Percentiles rank a stretch among this genome's conserved stretches.
phyloP scores from a whole-genome alignment of 257 asterid genomes.

The Solanum tacnaense region DNA sequence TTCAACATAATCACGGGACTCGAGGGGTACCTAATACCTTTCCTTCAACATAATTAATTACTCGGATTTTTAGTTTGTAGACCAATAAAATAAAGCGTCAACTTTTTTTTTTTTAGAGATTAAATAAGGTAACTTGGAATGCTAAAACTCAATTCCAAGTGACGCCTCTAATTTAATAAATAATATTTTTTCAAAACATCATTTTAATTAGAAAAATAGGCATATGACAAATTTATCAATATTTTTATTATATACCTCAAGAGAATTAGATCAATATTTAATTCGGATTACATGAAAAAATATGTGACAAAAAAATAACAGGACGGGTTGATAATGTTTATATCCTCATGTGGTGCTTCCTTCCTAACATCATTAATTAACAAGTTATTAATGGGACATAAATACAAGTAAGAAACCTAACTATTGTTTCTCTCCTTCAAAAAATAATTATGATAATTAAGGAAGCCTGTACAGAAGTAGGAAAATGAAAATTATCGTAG shows the following conservation, averaged over 20 bases:
- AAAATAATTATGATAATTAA: background rate
- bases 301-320: background rate
- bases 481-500: background rate
- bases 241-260: background rate
- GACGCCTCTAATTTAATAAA: too few species aligned
- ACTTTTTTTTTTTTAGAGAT: too few species aligned
- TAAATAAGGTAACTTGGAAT: too few species aligned
- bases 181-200: background rate
- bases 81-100: too few species aligned
- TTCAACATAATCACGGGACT: too few species aligned
- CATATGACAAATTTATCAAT: background rate
- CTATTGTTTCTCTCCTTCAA: background rate
- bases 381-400: background rate
- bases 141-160: too few species aligned
- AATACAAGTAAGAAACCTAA: background rate
- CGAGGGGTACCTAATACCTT: too few species aligned
- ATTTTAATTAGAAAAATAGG: background rate
- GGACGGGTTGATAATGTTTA: background rate
- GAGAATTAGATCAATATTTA: background rate
- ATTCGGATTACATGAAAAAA: background rate
- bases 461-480: background rate
- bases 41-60: too few species aligned
- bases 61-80: too few species aligned
- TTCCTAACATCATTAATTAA: background rate
- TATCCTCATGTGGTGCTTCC: background rate